Evolutionary conservation across 352 stramenopile species (phyloP).

Genomic region (Peronosclerospora sorghi): DNA sequence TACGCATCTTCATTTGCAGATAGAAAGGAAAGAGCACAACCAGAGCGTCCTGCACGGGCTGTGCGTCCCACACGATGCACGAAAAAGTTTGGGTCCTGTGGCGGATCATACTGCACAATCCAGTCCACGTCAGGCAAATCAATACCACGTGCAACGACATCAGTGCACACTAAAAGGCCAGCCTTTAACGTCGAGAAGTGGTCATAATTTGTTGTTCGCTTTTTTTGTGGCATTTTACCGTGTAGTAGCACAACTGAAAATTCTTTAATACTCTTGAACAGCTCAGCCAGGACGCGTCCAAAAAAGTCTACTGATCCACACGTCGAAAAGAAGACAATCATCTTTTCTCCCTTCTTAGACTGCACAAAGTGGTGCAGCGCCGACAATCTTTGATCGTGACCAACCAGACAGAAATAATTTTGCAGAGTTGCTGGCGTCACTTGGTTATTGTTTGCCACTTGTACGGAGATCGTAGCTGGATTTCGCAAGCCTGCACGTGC

Average conservation of each 20-base stretch:
- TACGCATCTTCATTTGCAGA: conserved; percentile 95
- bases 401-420: conserved; percentile 94
- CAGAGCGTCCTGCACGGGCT: conserved; percentile 89
- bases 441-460: conserved; percentile 85
- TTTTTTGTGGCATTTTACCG: conserved; percentile 92
- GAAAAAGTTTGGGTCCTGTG: conserved; percentile 97
- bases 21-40: conserved; percentile 92
- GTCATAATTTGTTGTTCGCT: conserved; percentile 72
- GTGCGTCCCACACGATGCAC: conserved; percentile 97
- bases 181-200: conserved; percentile 38
- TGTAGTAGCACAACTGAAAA: conserved; percentile 78
- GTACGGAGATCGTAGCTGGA: conserved; percentile 95
- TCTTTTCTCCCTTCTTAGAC: conserved; percentile 77
- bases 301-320: conserved; percentile 99
- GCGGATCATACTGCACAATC: conserved; percentile 98
- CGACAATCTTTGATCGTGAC: conserved; percentile 90
- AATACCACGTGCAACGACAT: conserved; percentile 97
- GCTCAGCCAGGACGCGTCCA: conserved; percentile 73
- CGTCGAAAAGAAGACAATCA: conserved; percentile 99
- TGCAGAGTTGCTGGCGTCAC: conserved; percentile 60
- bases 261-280: conserved; percentile 31
- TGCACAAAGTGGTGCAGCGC: conserved; percentile 89
- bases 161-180: conserved; percentile 95
- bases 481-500: conserved; percentile 95
- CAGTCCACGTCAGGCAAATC: conserved; percentile 98